Evolutionary conservation across 352 stramenopile species (phyloP).

Genomic region (Phytophthora macrochlamydospora): DNA sequence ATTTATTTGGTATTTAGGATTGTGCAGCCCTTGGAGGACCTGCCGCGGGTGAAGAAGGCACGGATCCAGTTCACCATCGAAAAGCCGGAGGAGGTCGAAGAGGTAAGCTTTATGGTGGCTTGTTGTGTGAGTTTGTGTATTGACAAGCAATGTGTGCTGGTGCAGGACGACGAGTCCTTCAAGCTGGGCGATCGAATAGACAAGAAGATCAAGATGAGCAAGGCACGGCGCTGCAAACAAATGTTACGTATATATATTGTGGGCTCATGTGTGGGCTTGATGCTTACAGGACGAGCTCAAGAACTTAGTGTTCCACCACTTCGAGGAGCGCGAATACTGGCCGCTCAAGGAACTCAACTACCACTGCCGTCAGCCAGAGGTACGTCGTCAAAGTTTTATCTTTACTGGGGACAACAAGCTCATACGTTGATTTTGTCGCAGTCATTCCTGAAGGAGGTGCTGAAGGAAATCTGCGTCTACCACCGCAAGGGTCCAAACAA

Average conservation of each 20-base stretch:
- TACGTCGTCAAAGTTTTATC: conserved; percentile 19
- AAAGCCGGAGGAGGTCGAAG: conserved; percentile 72
- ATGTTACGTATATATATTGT: background rate
- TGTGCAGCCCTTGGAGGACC: conserved; percentile 71
- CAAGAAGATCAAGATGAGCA: conserved; percentile 93
- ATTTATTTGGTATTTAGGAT: conserved; percentile 44
- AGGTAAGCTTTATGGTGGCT: conserved; percentile 39
- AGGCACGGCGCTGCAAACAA: conserved; percentile 36
- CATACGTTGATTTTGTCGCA: conserved; percentile 24
- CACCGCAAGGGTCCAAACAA: conserved; percentile 90
- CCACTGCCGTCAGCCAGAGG: conserved; percentile 88
- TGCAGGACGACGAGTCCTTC: conserved; percentile 50
- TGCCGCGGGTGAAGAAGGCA: conserved; percentile 81
- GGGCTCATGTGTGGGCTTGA: conserved; percentile 1
- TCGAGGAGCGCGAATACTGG: conserved; percentile 88
- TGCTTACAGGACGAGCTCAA: conserved; percentile 80
- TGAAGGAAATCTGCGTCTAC: conserved; percentile 91
- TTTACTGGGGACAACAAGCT: background rate
- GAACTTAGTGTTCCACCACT: conserved; percentile 88
- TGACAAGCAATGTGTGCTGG: background rate
- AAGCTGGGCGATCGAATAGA: conserved; percentile 72
- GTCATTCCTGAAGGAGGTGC: conserved; percentile 88
- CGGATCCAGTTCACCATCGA: conserved; percentile 87
- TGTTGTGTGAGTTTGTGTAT: background rate
- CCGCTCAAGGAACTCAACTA: conserved; percentile 90